These are phyloP conservation scores for Yarrowia bubula DNA, from an alignment of 805 yeast species.

Conservation along the genomic window DNA sequence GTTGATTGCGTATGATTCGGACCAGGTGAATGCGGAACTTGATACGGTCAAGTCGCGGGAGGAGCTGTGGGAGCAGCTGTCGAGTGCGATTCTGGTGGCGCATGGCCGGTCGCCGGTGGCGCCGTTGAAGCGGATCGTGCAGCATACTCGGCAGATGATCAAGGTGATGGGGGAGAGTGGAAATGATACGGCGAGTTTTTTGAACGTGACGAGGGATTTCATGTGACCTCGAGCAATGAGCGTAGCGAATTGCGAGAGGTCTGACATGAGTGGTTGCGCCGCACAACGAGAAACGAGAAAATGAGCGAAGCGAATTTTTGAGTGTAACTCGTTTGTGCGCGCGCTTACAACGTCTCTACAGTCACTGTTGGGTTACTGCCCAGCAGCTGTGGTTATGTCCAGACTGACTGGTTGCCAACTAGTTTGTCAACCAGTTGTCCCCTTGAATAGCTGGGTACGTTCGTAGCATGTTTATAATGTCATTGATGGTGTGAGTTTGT, in stretches of 20 bases:
- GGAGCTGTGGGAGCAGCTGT: conserved; percentile 46
- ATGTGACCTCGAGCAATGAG: background rate
- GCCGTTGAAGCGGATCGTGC: conserved; percentile 46
- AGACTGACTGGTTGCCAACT: too few relatives aligned
- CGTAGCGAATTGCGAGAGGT: too few relatives aligned
- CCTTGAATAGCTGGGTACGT: too few relatives aligned
- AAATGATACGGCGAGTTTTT: conserved; percentile 41
- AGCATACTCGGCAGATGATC: conserved; percentile 44
- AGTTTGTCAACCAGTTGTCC: too few relatives aligned
- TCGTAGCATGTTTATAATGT: too few relatives aligned
- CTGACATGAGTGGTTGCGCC: background rate
- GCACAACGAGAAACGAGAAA: background rate
- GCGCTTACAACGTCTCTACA: too few relatives aligned
- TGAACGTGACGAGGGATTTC: conserved; percentile 50
- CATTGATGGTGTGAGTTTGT: too few relatives aligned
- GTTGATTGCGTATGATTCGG: conserved; percentile 49
- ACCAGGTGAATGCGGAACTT: conserved; percentile 36
- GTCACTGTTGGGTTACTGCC: too few relatives aligned
- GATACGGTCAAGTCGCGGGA: conserved; percentile 25
- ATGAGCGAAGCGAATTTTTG: background rate
- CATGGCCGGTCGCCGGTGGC: conserved; percentile 47
- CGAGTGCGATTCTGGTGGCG: conserved; percentile 45
- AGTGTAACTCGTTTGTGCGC: too few relatives aligned
- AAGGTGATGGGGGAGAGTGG: conserved; percentile 39
- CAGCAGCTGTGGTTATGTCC: too few relatives aligned